A percentile compares a stretch with the other conserved stretches of the same genome.
These are phyloP conservation scores for Gentiana dahurica DNA, from an alignment of 257 asterid species.

Conservation along the genomic window DNA sequence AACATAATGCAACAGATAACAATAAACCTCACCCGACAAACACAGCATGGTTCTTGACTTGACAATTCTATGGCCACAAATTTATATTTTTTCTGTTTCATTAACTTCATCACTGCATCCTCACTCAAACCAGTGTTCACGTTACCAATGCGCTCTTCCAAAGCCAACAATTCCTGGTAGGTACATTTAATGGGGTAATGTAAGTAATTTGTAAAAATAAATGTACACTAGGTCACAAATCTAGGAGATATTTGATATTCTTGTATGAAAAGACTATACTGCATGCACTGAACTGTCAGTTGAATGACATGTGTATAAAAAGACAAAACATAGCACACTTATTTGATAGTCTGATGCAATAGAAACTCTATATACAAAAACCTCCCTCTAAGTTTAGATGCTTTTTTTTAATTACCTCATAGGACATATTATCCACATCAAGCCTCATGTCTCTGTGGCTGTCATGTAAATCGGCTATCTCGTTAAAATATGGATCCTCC, in stretches of 20 bases:
- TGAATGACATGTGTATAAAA: too few species aligned
- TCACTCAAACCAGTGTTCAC: conserved; percentile 76
- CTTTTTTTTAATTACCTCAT: conserved; percentile 45
- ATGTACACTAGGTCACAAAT: too few species aligned
- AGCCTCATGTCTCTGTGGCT: conserved; percentile 89
- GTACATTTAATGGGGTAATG: too few species aligned
- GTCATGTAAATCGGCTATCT: conserved; percentile 57
- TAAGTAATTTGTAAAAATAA: too few species aligned
- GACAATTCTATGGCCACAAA: conserved; percentile 10
- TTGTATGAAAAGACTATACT: too few species aligned
- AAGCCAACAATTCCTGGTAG: conserved; percentile 66
- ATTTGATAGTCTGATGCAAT: too few species aligned
- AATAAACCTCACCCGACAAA: conserved; percentile 57
- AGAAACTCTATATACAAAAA: too few species aligned
- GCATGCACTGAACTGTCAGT: too few species aligned
- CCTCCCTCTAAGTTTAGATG: too few species aligned
- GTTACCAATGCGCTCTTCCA: conserved; percentile 83
- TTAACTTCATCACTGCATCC: conserved; percentile 29
- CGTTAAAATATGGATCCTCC: conserved; percentile 54
- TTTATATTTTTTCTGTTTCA: conserved; percentile 42
- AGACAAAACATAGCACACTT: too few species aligned
- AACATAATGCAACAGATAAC: too few species aligned
- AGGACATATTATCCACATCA: conserved; percentile 87
- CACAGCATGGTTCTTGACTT: conserved; percentile 68
- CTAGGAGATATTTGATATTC: too few species aligned